Evolutionary conservation across 768 basidiomycete genomes (phyloP), one percentile per base, ranked within the genome.

Genomic region (Porpolomopsis calyptriformis): DNA sequence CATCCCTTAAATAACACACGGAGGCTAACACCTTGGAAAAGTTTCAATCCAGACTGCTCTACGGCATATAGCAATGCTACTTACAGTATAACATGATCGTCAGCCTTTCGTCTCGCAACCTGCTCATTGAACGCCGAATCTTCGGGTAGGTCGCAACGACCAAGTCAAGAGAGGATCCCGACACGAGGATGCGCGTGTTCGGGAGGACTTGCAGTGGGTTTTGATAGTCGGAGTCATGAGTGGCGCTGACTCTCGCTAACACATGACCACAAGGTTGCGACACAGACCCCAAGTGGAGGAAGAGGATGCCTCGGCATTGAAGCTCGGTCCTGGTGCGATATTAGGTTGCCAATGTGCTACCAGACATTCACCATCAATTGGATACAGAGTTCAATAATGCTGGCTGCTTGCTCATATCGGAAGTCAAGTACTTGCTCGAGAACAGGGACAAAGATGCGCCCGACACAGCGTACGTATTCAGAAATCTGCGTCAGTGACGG

Each of bases 351-450:
- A 37, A 16, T 24, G 38, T 29, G 24, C 23, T 10, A 37, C n/a
- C 43, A 22, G 7, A 27, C 41, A 36, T 25, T 47, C 38, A 35
- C 22, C 40, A 29, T 33, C 14, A 23, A 3, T 45, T 25, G 44
- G 29, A 33, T 23, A 12, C 51, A 89, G 90, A 89, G 59, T 93
- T 93, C 67, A 88, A 88, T 67, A 88, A 90, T 52, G 85, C 85
- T 4, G 89, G 86, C 71, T 90, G 86, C 62, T 62, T 94, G 57
- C 74, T 91, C 55, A 90, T 93, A 49, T 90, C 88, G 1, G 91
- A 94, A 59, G 91, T 93, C 60, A 89, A 89, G 58, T 86, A 91
- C 60, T 67, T 94, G 40, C 69, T 94, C 23, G 87, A 90, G 63
- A 85, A 86, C 68, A 70, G 86, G 53, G 82, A 88, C 64, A 85